A percentile compares a stretch with the other conserved stretches of the same genome.
These are phyloP conservation scores for sorghum (Sorghum bicolor) DNA, from an alignment of 176 grass and related monocot species.

Conservation along the genomic window Sorghum_bicolor_NCBIv3 NC_012871.2:74182001-74182500, in stretches of 20 bases:
- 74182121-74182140: constrained; percentile 26
- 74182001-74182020: neutral
- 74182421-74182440: neutral
- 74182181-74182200: neutral
- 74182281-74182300: constrained; percentile 4
- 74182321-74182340: neutral
- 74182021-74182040: constrained; percentile 21
- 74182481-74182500: constrained; percentile 40
- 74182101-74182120: neutral
- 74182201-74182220: no score
- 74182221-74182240: neutral
- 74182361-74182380: constrained; percentile 29
- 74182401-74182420: constrained; percentile 12
- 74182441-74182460: neutral
- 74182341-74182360: neutral
- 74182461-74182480: constrained; percentile 20
- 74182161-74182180: neutral
- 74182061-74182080: constrained; percentile 19
- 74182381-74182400: constrained; percentile 28
- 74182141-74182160: neutral
- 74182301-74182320: constrained; percentile 37
- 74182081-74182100: constrained; percentile 26
- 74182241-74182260: constrained; percentile 38
- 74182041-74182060: neutral
- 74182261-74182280: constrained; percentile 29